These are phyloP conservation scores for Leucosporidium yakuticum DNA, from an alignment of 768 basidiomycete genomes.

Conservation along the genomic window DNA sequence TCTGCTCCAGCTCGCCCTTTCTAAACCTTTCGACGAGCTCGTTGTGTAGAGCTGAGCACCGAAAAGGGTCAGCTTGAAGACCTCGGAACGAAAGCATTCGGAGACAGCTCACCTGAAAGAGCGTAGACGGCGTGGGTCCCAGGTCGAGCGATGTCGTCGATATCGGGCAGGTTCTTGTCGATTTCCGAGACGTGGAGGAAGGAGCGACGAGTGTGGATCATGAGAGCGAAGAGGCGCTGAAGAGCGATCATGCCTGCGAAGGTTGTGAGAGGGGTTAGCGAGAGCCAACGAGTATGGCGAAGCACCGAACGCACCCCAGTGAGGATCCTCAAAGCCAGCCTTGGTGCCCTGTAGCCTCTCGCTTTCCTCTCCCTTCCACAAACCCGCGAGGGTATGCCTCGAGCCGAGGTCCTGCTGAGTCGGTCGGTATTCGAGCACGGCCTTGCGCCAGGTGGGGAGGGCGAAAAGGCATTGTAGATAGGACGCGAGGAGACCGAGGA, in stretches of 20 bases:
- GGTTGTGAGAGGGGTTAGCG: no score
- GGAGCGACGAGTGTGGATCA: conserved; percentile 11
- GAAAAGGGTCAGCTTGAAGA: no score
- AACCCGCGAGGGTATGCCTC: not conserved
- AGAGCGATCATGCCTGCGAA: conserved; percentile 16
- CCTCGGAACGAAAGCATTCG: no score
- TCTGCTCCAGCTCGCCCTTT: no score
- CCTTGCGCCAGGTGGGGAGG: conserved; percentile 15
- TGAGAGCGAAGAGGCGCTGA: conserved; percentile 27
- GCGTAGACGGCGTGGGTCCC: no score
- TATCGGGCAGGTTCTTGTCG: not conserved
- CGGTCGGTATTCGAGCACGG: conserved; percentile 13
- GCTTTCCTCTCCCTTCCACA: conserved; percentile 8
- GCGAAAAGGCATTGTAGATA: conserved; percentile 28
- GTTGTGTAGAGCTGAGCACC: no score
- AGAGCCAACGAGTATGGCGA: no score
- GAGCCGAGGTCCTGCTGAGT: not conserved
- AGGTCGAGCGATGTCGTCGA: no score
- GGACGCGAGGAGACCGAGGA: conserved; percentile 7
- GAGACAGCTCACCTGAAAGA: no score
- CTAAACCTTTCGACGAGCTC: no score
- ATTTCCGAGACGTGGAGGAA: conserved; percentile 30
- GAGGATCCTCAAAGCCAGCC: not conserved
- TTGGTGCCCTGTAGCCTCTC: not conserved
- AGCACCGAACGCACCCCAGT: not conserved